A percentile compares a stretch with the other conserved stretches of the same genome.
phyloP scores from a whole-genome alignment of 768 basidiomycete genomes.

The Amylocystis lapponica region DNA sequence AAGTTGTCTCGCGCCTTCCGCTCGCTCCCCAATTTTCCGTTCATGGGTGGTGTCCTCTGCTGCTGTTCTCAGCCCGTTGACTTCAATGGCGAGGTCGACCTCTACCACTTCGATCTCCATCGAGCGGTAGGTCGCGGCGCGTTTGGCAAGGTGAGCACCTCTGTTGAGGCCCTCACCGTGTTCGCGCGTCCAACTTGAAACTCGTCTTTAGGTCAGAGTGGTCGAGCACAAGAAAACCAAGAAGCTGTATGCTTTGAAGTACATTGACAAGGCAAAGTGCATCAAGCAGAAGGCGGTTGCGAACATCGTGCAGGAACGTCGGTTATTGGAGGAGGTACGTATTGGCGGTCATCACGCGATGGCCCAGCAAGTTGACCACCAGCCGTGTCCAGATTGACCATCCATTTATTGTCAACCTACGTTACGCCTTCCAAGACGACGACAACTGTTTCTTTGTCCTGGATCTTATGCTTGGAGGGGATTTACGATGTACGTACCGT shows the following conservation, averaged over 20 bases:
- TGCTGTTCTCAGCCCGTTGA: conserved; percentile 42
- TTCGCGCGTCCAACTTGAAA: neutral
- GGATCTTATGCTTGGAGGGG: conserved; percentile 94
- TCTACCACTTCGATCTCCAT: conserved; percentile 96
- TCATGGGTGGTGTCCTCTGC: conserved; percentile 25
- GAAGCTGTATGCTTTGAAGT: conserved; percentile 92
- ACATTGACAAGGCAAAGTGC: conserved; percentile 94
- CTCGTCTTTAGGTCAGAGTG: conserved; percentile 70
- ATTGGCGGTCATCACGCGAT: neutral
- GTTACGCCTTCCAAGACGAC: conserved; percentile 97
- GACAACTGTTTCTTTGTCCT: conserved; percentile 97
- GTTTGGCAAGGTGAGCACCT: conserved; percentile 84
- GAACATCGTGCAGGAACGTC: conserved; percentile 91
- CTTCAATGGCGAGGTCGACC: conserved; percentile 60
- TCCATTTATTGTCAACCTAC: conserved; percentile 83
- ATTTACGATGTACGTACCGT: conserved; percentile 77
- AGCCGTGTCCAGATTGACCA: conserved; percentile 71
- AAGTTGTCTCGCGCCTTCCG: conserved; percentile 10
- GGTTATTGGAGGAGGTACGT: conserved; percentile 83
- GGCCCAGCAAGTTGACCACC: neutral
- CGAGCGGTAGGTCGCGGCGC: conserved; percentile 95
- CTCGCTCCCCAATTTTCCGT: conserved; percentile 6
- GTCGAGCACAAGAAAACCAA: conserved; percentile 94
- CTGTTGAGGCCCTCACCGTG: conserved; percentile 7
- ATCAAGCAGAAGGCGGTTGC: conserved; percentile 87